A percentile compares a stretch with the other conserved stretches of the same genome.
These are phyloP conservation scores for Colletotrichum neosansevieriae DNA, from an alignment of 2,329 filamentous ascomycete species.

Conservation along the genomic window DNA sequence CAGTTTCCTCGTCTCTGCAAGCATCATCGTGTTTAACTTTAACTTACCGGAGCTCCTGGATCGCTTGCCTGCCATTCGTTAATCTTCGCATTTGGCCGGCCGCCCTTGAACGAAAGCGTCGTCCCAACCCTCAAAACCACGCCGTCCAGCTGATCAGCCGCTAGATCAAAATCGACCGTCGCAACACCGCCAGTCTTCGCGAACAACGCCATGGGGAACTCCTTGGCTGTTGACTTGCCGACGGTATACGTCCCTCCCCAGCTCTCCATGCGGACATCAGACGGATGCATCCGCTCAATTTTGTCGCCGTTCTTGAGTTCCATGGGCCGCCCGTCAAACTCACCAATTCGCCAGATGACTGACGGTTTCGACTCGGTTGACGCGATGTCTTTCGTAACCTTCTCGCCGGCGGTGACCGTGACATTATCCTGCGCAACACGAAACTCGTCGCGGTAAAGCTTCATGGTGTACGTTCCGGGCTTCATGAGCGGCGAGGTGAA, in stretches of 20 bases:
- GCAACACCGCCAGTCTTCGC: conserved; percentile 59
- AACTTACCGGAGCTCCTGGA: conserved; percentile 50
- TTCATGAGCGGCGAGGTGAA: conserved; percentile 71
- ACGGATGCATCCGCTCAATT: conserved; percentile 69
- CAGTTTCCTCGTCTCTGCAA: conserved; percentile 42
- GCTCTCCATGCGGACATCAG: conserved; percentile 63
- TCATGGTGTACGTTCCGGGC: conserved; percentile 70
- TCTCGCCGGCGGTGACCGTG: conserved; percentile 59
- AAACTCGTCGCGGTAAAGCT: conserved; percentile 68
- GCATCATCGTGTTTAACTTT: conserved; percentile 47
- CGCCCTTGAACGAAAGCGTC: conserved; percentile 67
- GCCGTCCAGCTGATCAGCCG: conserved; percentile 54
- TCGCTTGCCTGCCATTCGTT: conserved; percentile 48
- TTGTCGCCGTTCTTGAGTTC: conserved; percentile 70
- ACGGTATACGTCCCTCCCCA: conserved; percentile 67
- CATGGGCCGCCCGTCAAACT: conserved; percentile 67
- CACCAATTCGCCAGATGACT: conserved; percentile 66
- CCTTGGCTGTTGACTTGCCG: conserved; percentile 57
- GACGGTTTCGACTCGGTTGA: conserved; percentile 52
- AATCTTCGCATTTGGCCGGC: conserved; percentile 59
- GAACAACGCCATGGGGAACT: conserved; percentile 70
- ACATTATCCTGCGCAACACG: conserved; percentile 60
- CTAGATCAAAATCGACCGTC: conserved; percentile 63
- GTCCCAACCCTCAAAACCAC: conserved; percentile 68
- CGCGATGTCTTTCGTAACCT: conserved; percentile 61